phyloP scores from a whole-genome alignment of 768 basidiomycete genomes.

The Agaricus blazei region DNA sequence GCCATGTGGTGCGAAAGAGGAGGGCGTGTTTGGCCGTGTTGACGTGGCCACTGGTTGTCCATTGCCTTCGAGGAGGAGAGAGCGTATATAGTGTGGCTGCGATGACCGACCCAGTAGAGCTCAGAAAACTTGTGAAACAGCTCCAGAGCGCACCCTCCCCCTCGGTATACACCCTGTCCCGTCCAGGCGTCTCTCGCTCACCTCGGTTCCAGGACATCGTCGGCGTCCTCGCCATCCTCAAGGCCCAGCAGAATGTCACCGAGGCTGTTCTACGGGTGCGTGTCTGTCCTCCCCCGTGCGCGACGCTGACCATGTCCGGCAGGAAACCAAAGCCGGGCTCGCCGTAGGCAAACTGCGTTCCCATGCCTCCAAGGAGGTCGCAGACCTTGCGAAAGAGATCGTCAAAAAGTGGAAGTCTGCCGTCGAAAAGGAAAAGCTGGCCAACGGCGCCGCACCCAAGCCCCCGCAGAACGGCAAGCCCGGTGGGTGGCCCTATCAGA shows the following conservation, averaged over 20 bases:
- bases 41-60: slow-evolving; percentile 5
- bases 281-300: slow-evolving; percentile 23
- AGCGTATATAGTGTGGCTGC: slow-evolving; percentile 6
- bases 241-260: slow-evolving; percentile 63
- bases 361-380: slow-evolving; percentile 65
- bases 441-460: slow-evolving; percentile 1
- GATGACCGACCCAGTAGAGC: slow-evolving; percentile 40
- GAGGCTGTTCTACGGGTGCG: slow-evolving; percentile 72
- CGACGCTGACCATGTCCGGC: slow-evolving; percentile 10
- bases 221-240: slow-evolving; percentile 55
- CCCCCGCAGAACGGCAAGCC: slow-evolving; percentile 26
- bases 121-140: slow-evolving; percentile 79
- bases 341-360: slow-evolving; percentile 86
- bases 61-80: slow-evolving; percentile 9
- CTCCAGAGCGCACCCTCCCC: slow-evolving; percentile 57
- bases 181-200: slow-evolving; percentile 30
- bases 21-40: slow-evolving; percentile 6
- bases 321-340: slow-evolving; percentile 93
- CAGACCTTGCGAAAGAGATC: slow-evolving; percentile 83
- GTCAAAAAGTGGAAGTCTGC: slow-evolving; percentile 90
- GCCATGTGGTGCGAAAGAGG: slow-evolving; percentile 26
- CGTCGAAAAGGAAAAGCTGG: slow-evolving; percentile 58
- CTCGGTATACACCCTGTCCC: slow-evolving; percentile 43
- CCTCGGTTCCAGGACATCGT: slow-evolving; percentile 50
- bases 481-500: slow-evolving; percentile 4